Evolutionary conservation across 1,139 yeast genomes (phyloP).

Genomic region (Diutina neorugosa): DNA sequence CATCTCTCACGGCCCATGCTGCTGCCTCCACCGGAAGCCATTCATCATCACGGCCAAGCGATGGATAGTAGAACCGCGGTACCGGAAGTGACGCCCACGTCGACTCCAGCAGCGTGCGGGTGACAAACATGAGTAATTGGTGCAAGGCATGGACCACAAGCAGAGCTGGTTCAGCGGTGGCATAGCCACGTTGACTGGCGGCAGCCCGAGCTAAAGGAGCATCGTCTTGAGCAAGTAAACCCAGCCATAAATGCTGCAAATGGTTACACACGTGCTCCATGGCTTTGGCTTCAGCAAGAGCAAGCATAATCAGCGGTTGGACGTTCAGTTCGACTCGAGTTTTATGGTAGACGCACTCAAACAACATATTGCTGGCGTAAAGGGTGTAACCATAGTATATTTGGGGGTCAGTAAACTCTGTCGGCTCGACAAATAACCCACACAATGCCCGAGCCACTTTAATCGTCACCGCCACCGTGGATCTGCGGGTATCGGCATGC

Average conservation of each 20-base stretch:
- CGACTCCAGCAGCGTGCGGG: not conserved
- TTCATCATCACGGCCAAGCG: not conserved
- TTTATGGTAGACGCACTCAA: not conserved
- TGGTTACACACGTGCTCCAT: not conserved
- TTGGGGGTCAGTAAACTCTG: not conserved
- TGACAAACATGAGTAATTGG: not conserved
- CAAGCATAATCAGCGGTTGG: not conserved
- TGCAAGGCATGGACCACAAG: not conserved
- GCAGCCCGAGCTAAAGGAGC: not conserved
- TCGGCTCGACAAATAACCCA: slow-evolving; percentile 10
- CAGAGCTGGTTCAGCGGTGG: slow-evolving; percentile 1
- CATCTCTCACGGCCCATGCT: not conserved
- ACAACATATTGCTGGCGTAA: not conserved
- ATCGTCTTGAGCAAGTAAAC: not conserved
- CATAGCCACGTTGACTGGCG: not conserved
- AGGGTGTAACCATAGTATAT: not conserved
- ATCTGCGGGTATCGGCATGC: slow-evolving; percentile 20
- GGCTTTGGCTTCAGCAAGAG: not conserved
- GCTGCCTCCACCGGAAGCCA: not conserved
- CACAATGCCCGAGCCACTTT: slow-evolving; percentile 22
- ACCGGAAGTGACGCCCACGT: not conserved
- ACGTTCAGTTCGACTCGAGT: not conserved
- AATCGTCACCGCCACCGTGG: slow-evolving; percentile 28
- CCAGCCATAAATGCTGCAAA: not conserved
- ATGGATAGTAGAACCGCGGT: not conserved